Evolutionary conservation across 75 land plant species (phyloP).

Genomic region (Cunninghamia lanceolata): DNA sequence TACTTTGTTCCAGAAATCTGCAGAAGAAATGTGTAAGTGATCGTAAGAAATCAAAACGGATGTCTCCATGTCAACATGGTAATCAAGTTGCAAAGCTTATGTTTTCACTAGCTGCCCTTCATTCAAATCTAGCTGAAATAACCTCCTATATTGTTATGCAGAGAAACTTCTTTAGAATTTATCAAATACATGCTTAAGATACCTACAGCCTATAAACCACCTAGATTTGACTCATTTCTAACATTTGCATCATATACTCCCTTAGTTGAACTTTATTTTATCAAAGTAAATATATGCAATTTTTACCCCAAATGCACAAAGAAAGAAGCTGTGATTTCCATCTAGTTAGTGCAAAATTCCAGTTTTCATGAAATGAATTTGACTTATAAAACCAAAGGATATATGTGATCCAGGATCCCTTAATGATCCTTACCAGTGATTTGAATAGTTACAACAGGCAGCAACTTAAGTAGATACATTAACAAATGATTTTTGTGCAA

Average conservation of each 20-base stretch:
- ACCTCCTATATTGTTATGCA: not conserved
- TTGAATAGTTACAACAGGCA: not conserved
- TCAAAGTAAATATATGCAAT: not conserved
- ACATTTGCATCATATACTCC: not conserved
- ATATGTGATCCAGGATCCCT: not conserved
- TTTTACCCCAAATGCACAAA: not conserved
- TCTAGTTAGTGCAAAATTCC: not conserved
- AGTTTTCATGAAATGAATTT: not conserved
- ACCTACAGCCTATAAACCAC: not conserved
- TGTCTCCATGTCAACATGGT: not conserved
- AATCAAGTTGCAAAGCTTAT: not conserved
- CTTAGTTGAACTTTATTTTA: not conserved
- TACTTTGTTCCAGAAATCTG: slow-evolving; percentile 69
- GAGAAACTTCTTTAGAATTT: not conserved
- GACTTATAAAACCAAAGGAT: not conserved
- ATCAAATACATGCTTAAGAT: not conserved
- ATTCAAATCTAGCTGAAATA: not conserved
- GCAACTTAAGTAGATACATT: not conserved
- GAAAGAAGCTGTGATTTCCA: not conserved
- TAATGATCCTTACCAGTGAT: not conserved
- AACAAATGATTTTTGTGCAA: not conserved
- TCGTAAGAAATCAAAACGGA: not conserved
- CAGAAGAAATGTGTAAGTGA: slow-evolving; percentile 5
- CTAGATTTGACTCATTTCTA: not conserved
- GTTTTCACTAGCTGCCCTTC: not conserved